Conservation (phyloP, 495 filamentous ascomycete species). For the Tuber indicum region DNA sequence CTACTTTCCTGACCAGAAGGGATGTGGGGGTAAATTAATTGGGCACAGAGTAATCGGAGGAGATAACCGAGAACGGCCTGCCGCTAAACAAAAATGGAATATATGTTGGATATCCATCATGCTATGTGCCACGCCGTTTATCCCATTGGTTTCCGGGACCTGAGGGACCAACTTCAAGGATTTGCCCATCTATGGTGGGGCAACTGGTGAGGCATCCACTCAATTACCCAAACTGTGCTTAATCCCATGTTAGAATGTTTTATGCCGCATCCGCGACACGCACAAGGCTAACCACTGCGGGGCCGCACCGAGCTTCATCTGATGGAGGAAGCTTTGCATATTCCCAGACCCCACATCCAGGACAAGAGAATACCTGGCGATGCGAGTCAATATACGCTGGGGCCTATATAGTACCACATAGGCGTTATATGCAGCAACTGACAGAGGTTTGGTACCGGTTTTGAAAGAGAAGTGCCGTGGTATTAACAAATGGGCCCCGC, state of each 20-base stretch:
- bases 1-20: background rate
- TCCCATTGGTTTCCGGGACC: background rate
- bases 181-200: background rate
- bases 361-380: background rate
- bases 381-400: background rate
- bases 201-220: background rate
- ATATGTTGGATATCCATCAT: background rate
- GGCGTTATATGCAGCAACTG: background rate
- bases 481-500: background rate
- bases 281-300: background rate
- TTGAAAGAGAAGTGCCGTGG: background rate
- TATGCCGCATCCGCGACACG: background rate
- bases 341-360: background rate
- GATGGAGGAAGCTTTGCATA: background rate
- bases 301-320: background rate
- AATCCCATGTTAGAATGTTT: background rate
- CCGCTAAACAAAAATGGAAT: background rate
- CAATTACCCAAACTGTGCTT: background rate
- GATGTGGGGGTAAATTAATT: background rate
- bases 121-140: background rate
- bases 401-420: background rate
- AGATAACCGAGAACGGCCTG: background rate
- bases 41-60: background rate
- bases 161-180: background rate
- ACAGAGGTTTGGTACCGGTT: background rate